These are phyloP conservation scores for Lantana camara DNA, from an alignment of 257 asterid species.

Conservation along the genomic window DNA sequence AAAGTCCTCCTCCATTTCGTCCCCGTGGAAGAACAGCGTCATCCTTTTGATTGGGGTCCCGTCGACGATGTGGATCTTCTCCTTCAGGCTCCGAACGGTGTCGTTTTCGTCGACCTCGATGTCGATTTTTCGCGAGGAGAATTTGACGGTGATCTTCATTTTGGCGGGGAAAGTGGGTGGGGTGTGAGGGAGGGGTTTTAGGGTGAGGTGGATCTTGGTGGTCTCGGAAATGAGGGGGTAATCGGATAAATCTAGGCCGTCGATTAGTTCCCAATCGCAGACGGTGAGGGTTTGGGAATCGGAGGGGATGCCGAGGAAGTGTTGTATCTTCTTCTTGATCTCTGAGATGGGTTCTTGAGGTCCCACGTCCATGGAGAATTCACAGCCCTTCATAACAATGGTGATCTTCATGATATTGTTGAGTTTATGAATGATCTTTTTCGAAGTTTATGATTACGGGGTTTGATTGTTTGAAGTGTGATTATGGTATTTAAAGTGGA, in stretches of 20 bases:
- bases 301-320: constrained; percentile 43
- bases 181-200: neutral
- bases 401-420: constrained; percentile 39
- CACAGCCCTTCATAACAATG: constrained; percentile 39
- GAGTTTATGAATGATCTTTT: neutral
- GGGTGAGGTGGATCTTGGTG: constrained; percentile 44
- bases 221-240: constrained; percentile 58
- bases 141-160: constrained; percentile 44
- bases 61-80: constrained; percentile 70
- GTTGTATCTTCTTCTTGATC: constrained; percentile 52
- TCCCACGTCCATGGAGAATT: constrained; percentile 49
- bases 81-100: constrained; percentile 70
- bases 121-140: constrained; percentile 44
- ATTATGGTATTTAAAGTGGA: constrained; percentile 19
- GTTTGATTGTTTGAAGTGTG: neutral
- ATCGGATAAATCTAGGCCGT: constrained; percentile 61
- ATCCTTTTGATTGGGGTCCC: constrained; percentile 66
- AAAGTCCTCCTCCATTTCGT: constrained; percentile 58
- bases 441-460: neutral
- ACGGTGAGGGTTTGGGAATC: constrained; percentile 55
- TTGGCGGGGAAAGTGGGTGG: constrained; percentile 8
- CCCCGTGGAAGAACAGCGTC: constrained; percentile 51
- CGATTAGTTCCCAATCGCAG: constrained; percentile 58
- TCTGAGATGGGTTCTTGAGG: constrained; percentile 53
- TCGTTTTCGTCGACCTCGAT: constrained; percentile 51